Base-by-base conservation (phyloP, 495 filamentous ascomycete species). In the Trichoderma gamsii region DNA sequence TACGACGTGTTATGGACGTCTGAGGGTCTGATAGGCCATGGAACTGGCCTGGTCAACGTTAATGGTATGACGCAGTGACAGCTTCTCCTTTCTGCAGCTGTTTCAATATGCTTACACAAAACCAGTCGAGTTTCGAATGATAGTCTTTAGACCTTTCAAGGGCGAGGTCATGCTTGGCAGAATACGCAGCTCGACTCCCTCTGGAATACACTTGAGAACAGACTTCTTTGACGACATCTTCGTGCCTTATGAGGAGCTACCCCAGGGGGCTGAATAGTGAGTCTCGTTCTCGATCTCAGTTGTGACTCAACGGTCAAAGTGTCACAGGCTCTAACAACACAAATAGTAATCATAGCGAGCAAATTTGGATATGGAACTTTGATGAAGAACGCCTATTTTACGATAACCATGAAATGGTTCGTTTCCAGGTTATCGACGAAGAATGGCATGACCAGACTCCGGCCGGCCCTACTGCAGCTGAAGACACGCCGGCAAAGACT, bases 71-170 rank as follows among this genome's bases (percentile, higher is more conserved):
- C 67, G 49, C 3, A 21, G 16, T 63, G 23, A n/a, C 67, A 15
- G 67, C 56, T 35, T 35, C 27, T 16, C 41, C 7, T 52, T n/a
- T 23, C 15, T 51, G 16, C 46, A n/a, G 38, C 41, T 8, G 18
- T 23, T 56, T 25, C 3, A 11, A 27, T 21, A n/a, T 64, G 64
- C 69, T 70, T 32, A 65, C 67, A 32, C 16, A 25, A 12, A 8
- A 7, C 25, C 12, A 96, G 94, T 97, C 32, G 90, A 94, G 75
- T 99, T 97, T 77, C 88, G 91, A 27, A 79, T 98, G 72, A 82
- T 97, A n/a, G 91, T 97, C 11, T 98, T 98, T 76, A 86, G 95
- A 35, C 95, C 95, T 0, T 97, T 96, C 80, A 92, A 96, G 75
- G 89, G 90, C 25, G 96, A 99, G 75, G 91, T 96, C 63, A 80